Base-by-base conservation (phyloP, 768 basidiomycete genomes). In the Mycena capillaripes region DNA sequence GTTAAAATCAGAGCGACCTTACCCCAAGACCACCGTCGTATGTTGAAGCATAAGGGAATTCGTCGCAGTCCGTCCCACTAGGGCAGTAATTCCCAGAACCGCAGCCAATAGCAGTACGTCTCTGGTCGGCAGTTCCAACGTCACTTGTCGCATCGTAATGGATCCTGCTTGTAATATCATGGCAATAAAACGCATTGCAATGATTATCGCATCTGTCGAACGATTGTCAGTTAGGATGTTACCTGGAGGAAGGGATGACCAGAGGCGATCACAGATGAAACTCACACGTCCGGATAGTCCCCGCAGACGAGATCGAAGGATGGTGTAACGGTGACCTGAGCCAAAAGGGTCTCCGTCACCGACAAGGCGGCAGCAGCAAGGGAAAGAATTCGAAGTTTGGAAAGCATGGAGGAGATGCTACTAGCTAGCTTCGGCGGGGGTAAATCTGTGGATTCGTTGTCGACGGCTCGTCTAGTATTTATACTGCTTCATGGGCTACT, bases 121-220 rank as follows among this genome's bases (percentile, higher is more conserved):
- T 55, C 53, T 55, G 53, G 19, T 29, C 30, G 30, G 5, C 53
- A 55, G 53, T 55, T 55, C 53, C 53, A 32, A 32, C 53, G 29
- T 55, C 53, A 32, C 29, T 55, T 21, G 53, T 55, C 27, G 53
- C 53, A 55, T 55, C 53, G 53, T 55, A 55, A 55, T 55, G 53
- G 53, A 55, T 12, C 29, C 53, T 55, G 53, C 53, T 55, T 30
- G 53, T 55, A 29, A 55, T 55, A 55, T 21, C 53, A 30, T 55
- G 53, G 29, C 53, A 55, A 16, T 55, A 55, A 34, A 55, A 55
- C 9, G 53, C 53, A 55, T 55, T 55, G 30, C 53, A 55, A 55
- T 55, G 53, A 21, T 55, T 55, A 32, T 55, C 53, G 53, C 53
- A 55, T 30, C 53, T 55, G 14, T 55, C 30, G 12, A 32, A 55